Evolutionary conservation across 169 alveolate genomes (phyloP), one percentile per base, ranked within the genome.

Genomic region (Amoebophrya sp.): DNA sequence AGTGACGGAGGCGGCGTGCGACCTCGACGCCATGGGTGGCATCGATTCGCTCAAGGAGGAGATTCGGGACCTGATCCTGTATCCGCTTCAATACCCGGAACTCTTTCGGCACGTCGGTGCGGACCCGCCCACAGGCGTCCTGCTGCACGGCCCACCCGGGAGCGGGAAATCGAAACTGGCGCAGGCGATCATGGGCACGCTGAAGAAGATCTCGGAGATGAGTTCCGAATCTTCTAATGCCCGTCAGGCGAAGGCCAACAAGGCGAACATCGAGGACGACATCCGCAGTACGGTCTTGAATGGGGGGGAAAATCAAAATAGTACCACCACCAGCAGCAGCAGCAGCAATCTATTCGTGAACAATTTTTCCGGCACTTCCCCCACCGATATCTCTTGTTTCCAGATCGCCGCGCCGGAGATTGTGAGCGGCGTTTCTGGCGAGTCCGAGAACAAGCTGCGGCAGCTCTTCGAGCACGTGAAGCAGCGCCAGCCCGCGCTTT

Each of bases 61-160:
- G 26, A 94, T 95, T 0, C 92, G 93, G 29, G 96, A 95, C 70
- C 92, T 95, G 88, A 93, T 95, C 40, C 93, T 95, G 0, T 91
- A 94, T 70, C 96, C 96, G 13, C 89, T 94, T 42, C 89, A 91
- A 88, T 94, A 92, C 58, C 95, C 99, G 26, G 97, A 97, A 70
- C 94, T 96, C 69, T 97, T 96, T 93, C 92, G 94, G 88, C 95
- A 94, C 90, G 95, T 98, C 34, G 98, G 98, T 13, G 95, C 93
- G 18, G 95, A 96, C 41, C 97, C 99, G 31, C 98, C 99, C 38
- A 97, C 97, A 18, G 99, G 99, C 1, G 98, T 98, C 26, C 93
- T 98, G 78, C 93, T 98, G 89, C 98, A 96, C 93, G 99, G 99
- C 18, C 99, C 99, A 1, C 99, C 99, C 0, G 99, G 99, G 1